Evolutionary conservation across 805 yeast genomes (phyloP).

Genomic region (Starmerella kuoi): DNA sequence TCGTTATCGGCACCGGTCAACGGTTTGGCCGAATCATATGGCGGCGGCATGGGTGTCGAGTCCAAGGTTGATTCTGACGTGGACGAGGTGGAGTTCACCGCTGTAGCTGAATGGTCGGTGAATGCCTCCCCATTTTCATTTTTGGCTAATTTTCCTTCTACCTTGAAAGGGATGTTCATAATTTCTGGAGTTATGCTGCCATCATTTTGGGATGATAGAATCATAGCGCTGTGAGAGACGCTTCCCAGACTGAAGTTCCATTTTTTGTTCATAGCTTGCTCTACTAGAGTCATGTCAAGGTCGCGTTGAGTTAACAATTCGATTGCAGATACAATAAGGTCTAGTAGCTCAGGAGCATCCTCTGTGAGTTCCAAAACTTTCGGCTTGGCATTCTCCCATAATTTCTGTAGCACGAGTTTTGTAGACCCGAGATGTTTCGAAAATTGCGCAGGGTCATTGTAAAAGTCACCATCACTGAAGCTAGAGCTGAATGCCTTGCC

Average conservation of each 20-base stretch:
- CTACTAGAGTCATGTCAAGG: conserved; percentile 2
- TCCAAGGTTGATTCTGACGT: too few relatives aligned
- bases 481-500: conserved; percentile 45
- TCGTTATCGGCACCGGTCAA: too few relatives aligned
- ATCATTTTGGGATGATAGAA: not conserved
- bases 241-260: conserved; percentile 67
- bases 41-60: too few relatives aligned
- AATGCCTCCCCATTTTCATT: too few relatives aligned
- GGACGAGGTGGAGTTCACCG: too few relatives aligned
- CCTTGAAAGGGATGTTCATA: not conserved
- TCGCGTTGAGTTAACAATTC: conserved; percentile 48
- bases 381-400: conserved; percentile 8
- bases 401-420: not conserved
- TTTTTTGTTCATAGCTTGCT: conserved; percentile 49
- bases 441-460: conserved; percentile 33
- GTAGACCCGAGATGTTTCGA: conserved; percentile 4
- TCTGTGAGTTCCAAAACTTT: conserved; percentile 26
- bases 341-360: conserved; percentile 35
- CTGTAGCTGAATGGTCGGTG: too few relatives aligned
- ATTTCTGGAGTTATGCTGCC: not conserved
- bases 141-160: too few relatives aligned
- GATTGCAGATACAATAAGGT: conserved; percentile 43
- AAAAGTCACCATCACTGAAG: conserved; percentile 53
- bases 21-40: too few relatives aligned
- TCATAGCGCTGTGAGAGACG: conserved; percentile 18